Evolutionary conservation across 441 rosid species (phyloP), one percentile per base, ranked within the genome.

Genomic region (Bruguiera hainesii): DNA sequence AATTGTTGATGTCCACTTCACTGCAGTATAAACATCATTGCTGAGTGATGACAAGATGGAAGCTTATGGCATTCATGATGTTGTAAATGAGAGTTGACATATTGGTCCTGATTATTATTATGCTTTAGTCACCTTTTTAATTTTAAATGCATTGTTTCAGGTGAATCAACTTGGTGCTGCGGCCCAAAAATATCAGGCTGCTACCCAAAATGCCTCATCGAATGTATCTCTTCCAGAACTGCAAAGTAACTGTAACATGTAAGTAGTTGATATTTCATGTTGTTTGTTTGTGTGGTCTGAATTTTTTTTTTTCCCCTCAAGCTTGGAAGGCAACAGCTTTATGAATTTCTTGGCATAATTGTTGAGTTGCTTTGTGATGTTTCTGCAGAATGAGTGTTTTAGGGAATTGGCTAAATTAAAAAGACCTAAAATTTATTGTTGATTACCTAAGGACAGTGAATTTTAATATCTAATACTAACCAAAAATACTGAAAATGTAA

Each of bases 161-260:
- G 97, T 93, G 66, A 88, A 83, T 82, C 98, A 96, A 75, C 95
- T 96, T 55, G 97, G 91, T 20, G 79, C 87, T 18, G 98, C 93
- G 61, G 98, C 99, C 70, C 98, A 93, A 57, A 96, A 88, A 66
- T 93, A 88, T 79, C 98, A 93, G 76, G 87, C 92, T 73, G 86
- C 96, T 8, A 76, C 94, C 65, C 99, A 96, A 75, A 96, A 87
- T 78, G 84, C 94, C 67, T 82, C 99, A 61, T 64, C 97, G 49
- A 89, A 83, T 84, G 73, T 87, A 68, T 84, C 98, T 69, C 87
- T 81, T 31, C 83, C 91, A 3, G 99, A 96, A 73, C 73, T 96
- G 76, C 98, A 93, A 80, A 93, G 78, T 78, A 90, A 93, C 69
- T 93, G 97, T 76, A 90, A 88, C 76, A 68, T 89, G 99, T 96